phyloP scores from a whole-genome alignment of 2,329 filamentous ascomycete genomes.

The Stachybotrys chartarum region DNA sequence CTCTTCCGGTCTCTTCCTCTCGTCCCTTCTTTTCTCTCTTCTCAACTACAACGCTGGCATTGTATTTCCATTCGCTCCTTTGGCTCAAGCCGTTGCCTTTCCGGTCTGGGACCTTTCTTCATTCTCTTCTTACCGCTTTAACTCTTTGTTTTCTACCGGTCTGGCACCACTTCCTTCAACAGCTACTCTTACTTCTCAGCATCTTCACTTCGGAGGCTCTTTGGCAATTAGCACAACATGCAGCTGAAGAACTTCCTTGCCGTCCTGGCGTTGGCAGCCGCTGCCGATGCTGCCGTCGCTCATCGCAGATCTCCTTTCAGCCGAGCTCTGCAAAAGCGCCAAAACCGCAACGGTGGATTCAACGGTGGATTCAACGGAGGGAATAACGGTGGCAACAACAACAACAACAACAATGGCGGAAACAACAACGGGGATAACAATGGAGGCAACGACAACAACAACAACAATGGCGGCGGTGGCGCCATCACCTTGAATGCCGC shows the following conservation, averaged over 20 bases:
- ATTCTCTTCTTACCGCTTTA: slow-evolving; percentile 24
- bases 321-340: slow-evolving; percentile 31
- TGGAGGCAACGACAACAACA: slow-evolving; percentile 8
- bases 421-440: slow-evolving; percentile 12
- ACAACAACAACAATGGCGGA: slow-evolving; percentile 15
- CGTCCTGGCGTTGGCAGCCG: slow-evolving; percentile 39
- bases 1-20: slow-evolving; percentile 21
- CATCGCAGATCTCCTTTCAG: slow-evolving; percentile 27
- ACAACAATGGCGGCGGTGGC: slow-evolving; percentile 16
- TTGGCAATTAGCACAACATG: slow-evolving; percentile 31
- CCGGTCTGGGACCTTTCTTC: slow-evolving; percentile 38
- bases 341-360: slow-evolving; percentile 21
- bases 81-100: slow-evolving; percentile 19
- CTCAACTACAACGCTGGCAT: slow-evolving; percentile 35
- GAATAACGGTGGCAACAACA: slow-evolving; percentile 16
- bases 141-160: slow-evolving; percentile 35
- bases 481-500: slow-evolving; percentile 30
- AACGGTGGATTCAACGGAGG: slow-evolving; percentile 11
- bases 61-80: slow-evolving; percentile 46
- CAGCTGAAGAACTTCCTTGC: slow-evolving; percentile 43
- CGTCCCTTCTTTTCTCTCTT: slow-evolving; percentile 28
- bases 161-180: slow-evolving; percentile 35
- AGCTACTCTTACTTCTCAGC: slow-evolving; percentile 10
- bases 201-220: slow-evolving; percentile 4
- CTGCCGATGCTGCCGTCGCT: slow-evolving; percentile 37